Base-by-base conservation (phyloP, 2,329 filamentous ascomycete genomes). In the Arthrobotrys entomopaga region DNA sequence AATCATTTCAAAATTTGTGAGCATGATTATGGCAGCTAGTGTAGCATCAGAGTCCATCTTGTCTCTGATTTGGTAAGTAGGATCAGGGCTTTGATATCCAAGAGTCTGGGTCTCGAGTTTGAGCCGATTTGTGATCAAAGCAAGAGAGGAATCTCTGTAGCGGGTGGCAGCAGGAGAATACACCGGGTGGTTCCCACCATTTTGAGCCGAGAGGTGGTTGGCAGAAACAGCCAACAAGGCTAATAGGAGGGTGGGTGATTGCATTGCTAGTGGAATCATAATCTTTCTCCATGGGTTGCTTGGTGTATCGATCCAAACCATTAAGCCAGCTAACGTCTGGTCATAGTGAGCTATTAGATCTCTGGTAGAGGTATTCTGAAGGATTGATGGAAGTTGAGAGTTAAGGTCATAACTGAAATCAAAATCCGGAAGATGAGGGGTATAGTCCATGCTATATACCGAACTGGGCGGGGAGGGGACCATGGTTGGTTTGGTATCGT, bases 241-340 rank as follows among this genome's bases (percentile, higher is more conserved):
- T 20, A 72, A 42, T 50, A 72, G 48, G 5, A 72, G 54, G 42
- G 67, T 72, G 10, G 67, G 67, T 0, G 67, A 72, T 34, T 72
- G 67, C 59, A 65, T 59, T n/a, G 67, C 67, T 11, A 72, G 48
- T 20, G 67, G 67, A 50, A 72, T 72, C 67, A 72, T 72, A 38
- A 72, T 72, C 60, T 72, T 72, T 26, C 67, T 72, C 67, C 67
- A 72, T 34, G 67, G 67, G 16, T 72, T 72, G 26, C 54, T 60
- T 13, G 67, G 60, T 16, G 53, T 56, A 72, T 72, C 67, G 19
- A 72, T 72, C 67, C 67, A 72, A 22, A 65, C 67, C 67, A 72
- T 72, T 52, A 72, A 53, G 19, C 60, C 59, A 6, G 67, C 67
- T 13, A 72, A 40, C 15, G 59, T 65, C 26, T 65, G 67, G 16